Conservation (phyloP, 352 stramenopile genomes). For the Aphanomyces stellatus region DNA sequence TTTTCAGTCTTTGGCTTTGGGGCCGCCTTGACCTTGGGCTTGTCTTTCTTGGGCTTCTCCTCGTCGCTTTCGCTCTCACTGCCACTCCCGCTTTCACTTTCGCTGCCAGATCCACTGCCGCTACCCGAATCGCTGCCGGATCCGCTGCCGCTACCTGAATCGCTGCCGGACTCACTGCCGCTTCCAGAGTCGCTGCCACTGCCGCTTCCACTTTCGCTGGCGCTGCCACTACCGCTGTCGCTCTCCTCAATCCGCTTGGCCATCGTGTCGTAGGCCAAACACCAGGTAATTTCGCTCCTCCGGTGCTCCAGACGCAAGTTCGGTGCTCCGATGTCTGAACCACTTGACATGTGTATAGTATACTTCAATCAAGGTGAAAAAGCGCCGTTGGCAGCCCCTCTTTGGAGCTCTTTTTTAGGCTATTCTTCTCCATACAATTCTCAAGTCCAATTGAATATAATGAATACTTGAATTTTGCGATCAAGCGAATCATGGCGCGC, state of each 20-base stretch:
- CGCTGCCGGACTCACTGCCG: slow-evolving; percentile 21
- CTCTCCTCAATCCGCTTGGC: slow-evolving; percentile 20
- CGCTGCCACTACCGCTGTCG: slow-evolving; percentile 12
- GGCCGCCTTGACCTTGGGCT: slow-evolving; percentile 28
- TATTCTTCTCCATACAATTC: no score
- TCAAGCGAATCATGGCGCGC: no score
- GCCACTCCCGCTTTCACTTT: slow-evolving; percentile 22
- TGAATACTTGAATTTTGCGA: no score
- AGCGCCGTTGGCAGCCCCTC: no score
- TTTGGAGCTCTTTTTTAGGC: no score
- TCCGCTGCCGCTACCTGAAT: slow-evolving; percentile 30
- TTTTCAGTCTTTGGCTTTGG: slow-evolving; percentile 26
- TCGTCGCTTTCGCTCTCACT: slow-evolving; percentile 26
- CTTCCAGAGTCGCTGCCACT: slow-evolving; percentile 25
- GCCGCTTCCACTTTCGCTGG: slow-evolving; percentile 23
- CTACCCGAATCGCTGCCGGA: slow-evolving; percentile 1
- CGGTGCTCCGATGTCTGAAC: neutral
- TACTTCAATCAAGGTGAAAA: no score
- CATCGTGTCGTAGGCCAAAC: neutral
- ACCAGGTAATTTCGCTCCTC: no score
- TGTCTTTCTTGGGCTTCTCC: slow-evolving; percentile 23
- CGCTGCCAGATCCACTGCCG: slow-evolving; percentile 30
- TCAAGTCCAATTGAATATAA: no score
- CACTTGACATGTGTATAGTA: slow-evolving; percentile 2
- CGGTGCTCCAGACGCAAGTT: no score